Conservation (phyloP, 257 asterid species). For the Scutellaria galericulata region DNA sequence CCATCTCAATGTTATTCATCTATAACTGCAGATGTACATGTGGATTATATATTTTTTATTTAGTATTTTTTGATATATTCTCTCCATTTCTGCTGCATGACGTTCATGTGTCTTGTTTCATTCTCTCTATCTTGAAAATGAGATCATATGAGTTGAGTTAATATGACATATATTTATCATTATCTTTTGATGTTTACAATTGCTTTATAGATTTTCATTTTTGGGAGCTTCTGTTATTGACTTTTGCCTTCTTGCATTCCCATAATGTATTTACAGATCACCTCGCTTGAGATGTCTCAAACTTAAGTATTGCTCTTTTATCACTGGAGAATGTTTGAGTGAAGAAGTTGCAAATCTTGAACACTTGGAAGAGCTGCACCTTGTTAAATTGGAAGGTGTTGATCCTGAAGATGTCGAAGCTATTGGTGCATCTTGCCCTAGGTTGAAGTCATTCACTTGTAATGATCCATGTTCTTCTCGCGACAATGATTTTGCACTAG, state of each 20-base stretch:
- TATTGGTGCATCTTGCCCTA: slow-evolving; percentile 46
- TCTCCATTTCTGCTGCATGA: background rate
- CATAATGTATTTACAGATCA: slow-evolving; percentile 41
- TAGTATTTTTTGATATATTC: background rate
- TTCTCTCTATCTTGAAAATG: background rate
- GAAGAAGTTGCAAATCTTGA: slow-evolving; percentile 44
- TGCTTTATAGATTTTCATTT: background rate
- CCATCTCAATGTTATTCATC: too few species aligned
- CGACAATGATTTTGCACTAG: background rate
- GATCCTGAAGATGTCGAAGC: slow-evolving; percentile 26
- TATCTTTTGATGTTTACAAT: background rate
- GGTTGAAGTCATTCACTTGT: slow-evolving; percentile 36
- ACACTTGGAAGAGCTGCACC: slow-evolving; percentile 56
- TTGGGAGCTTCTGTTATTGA: background rate
- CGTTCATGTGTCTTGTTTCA: background rate
- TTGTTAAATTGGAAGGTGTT: slow-evolving; percentile 11
- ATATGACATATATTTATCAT: background rate
- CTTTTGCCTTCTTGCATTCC: background rate
- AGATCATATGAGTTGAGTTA: background rate
- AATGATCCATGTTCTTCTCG: background rate
- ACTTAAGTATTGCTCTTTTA: slow-evolving; percentile 28
- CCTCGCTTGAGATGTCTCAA: slow-evolving; percentile 43
- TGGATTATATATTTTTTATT: too few species aligned
- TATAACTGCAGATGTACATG: too few species aligned
- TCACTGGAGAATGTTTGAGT: slow-evolving; percentile 32